Conservation (phyloP, 768 basidiomycete genomes). For the Trametes gibbosa region DNA sequence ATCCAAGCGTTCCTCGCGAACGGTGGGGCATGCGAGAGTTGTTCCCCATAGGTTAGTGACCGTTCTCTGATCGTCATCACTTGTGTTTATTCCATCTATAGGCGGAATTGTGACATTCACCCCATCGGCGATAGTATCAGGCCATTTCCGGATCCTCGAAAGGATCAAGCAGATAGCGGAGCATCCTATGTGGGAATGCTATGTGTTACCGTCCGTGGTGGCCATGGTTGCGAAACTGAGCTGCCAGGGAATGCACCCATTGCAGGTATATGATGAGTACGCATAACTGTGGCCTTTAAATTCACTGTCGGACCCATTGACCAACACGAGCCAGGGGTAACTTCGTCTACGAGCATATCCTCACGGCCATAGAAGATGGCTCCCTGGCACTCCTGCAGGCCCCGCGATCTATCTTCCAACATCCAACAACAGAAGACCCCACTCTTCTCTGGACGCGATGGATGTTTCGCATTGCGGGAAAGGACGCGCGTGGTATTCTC, state of each 20-base stretch:
- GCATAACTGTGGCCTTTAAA: constrained; percentile 13
- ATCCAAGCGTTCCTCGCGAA: constrained; percentile 46
- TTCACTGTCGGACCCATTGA: neutral
- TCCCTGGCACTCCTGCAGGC: constrained; percentile 50
- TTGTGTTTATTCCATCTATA: constrained; percentile 26
- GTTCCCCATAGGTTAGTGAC: constrained; percentile 56
- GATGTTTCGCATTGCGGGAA: constrained; percentile 28
- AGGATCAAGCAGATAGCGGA: constrained; percentile 49
- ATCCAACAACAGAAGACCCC: constrained; percentile 5
- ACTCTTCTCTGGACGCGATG: constrained; percentile 40
- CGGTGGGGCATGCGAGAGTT: constrained; percentile 66
- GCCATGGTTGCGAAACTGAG: constrained; percentile 49
- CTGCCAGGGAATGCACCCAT: constrained; percentile 38
- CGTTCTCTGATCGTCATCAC: neutral
- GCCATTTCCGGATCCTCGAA: constrained; percentile 47
- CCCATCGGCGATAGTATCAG: constrained; percentile 53
- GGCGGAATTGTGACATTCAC: constrained; percentile 77
- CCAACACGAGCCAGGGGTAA: constrained; percentile 32
- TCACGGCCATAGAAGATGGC: constrained; percentile 55
- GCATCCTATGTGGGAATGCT: constrained; percentile 70
- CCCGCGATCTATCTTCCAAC: constrained; percentile 38
- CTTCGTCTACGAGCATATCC: constrained; percentile 40
- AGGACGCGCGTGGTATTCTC: constrained; percentile 42
- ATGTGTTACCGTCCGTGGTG: constrained; percentile 61
- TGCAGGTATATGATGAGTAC: constrained; percentile 41